A percentile compares a stretch with the other conserved stretches of the same genome.
Conservation (phyloP, 345 rosid species). For the Hevea brasiliensis region DNA sequence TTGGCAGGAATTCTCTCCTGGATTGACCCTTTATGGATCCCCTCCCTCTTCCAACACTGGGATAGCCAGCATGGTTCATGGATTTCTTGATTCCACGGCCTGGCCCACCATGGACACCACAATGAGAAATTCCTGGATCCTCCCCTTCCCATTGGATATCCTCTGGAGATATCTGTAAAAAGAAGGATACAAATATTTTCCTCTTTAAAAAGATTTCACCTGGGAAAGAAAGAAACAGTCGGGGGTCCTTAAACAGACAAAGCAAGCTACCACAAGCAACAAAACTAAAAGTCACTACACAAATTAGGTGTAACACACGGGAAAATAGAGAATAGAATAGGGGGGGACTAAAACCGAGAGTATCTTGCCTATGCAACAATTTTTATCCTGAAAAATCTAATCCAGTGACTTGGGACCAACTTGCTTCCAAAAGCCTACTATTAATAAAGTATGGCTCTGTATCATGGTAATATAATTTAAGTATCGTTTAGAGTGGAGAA, state of each 20-base stretch:
- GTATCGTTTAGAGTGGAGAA: no score
- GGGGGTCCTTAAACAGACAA: neutral
- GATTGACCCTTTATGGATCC: conserved; percentile 56
- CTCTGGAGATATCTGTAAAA: conserved; percentile 67
- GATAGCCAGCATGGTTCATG: conserved; percentile 40
- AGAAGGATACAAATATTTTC: conserved; percentile 8
- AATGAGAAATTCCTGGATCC: conserved; percentile 59
- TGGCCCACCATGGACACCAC: conserved; percentile 48
- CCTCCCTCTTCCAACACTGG: conserved; percentile 55
- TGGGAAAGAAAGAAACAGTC: neutral
- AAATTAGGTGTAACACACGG: neutral
- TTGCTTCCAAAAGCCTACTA: neutral
- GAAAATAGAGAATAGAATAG: neutral
- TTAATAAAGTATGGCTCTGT: neutral
- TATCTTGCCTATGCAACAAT: no score
- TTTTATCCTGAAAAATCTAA: neutral
- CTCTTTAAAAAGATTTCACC: neutral
- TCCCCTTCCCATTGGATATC: conserved; percentile 91
- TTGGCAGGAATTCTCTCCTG: conserved; percentile 47
- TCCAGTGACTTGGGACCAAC: neutral
- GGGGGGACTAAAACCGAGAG: no score
- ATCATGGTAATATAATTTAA: neutral
- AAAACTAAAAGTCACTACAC: neutral
- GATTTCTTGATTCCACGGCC: conserved; percentile 52
- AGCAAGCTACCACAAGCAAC: neutral